Percentiles rank a stretch among this genome's conserved stretches.
These are phyloP conservation scores for Eutrema yunnanense DNA, from an alignment of 345 rosid genomes.

Conservation along the genomic window DNA sequence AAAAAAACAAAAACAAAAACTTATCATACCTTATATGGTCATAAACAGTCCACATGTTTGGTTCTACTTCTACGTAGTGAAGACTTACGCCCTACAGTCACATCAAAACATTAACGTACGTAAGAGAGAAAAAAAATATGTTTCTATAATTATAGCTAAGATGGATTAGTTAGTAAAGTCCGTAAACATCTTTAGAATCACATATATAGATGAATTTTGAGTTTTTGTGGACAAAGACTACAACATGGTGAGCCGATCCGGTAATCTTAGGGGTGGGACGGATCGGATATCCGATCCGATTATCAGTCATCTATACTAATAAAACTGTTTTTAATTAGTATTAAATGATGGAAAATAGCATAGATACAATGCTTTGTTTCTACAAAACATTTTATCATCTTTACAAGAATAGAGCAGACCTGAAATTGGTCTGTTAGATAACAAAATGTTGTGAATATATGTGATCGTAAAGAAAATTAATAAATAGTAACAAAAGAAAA, in stretches of 20 bases:
- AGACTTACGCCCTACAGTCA: background rate
- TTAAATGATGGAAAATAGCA: background rate
- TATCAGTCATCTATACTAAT: too few species aligned
- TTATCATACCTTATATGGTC: background rate
- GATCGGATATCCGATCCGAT: too few species aligned
- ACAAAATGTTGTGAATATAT: background rate
- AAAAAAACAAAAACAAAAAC: too few species aligned
- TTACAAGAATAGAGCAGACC: background rate
- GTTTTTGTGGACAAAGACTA: background rate
- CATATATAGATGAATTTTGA: background rate
- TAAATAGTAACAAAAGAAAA: background rate
- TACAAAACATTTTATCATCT: background rate
- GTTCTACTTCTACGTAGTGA: background rate
- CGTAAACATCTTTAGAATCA: background rate
- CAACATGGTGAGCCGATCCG: too few species aligned
- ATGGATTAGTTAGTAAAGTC: background rate
- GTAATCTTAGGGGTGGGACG: too few species aligned
- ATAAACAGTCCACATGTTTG: background rate
- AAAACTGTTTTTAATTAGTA: background rate
- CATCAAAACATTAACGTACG: background rate
- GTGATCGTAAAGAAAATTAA: background rate
- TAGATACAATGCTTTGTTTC: background rate
- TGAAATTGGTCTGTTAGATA: background rate
- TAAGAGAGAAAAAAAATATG: background rate
- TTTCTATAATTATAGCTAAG: background rate